phyloP scores from a whole-genome alignment of 495 filamentous ascomycete species.

The Melanomma pulvis-pyrius region DNA sequence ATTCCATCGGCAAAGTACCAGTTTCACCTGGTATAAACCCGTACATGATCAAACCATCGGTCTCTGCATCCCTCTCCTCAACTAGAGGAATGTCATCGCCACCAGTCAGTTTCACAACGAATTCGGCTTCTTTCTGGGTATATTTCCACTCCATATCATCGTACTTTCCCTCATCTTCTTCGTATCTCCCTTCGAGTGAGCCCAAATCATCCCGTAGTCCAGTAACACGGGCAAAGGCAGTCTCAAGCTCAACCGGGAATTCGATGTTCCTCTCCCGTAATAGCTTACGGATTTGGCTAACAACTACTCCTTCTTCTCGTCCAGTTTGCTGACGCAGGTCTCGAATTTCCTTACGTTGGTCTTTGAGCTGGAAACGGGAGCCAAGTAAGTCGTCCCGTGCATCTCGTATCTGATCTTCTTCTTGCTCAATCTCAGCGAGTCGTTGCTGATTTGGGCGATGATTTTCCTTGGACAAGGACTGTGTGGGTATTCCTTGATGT shows the following conservation, averaged over 20 bases:
- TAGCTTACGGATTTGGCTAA: background rate
- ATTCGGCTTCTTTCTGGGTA: conserved; percentile 11
- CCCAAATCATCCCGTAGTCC: conserved; percentile 3
- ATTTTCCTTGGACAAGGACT: background rate
- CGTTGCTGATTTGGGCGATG: background rate
- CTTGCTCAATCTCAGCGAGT: background rate
- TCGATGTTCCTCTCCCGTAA: background rate
- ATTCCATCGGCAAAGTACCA: background rate
- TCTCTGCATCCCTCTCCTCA: background rate
- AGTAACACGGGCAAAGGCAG: background rate
- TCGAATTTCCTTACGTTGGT: background rate
- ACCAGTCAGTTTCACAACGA: background rate
- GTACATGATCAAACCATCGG: background rate
- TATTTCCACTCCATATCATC: conserved; percentile 7
- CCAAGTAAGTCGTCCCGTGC: conserved; percentile 9
- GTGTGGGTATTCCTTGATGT: background rate
- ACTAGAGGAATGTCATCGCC: background rate
- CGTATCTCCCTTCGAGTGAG: conserved; percentile 9
- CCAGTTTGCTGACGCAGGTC: background rate
- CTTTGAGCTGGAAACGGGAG: background rate
- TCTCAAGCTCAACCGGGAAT: background rate
- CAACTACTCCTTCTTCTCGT: background rate
- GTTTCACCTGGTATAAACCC: background rate
- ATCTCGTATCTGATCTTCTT: conserved; percentile 2
- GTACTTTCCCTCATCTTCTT: conserved; percentile 4